phyloP scores from a whole-genome alignment of 768 basidiomycete genomes.

The Trichaptum fuscoviolaceum region DNA sequence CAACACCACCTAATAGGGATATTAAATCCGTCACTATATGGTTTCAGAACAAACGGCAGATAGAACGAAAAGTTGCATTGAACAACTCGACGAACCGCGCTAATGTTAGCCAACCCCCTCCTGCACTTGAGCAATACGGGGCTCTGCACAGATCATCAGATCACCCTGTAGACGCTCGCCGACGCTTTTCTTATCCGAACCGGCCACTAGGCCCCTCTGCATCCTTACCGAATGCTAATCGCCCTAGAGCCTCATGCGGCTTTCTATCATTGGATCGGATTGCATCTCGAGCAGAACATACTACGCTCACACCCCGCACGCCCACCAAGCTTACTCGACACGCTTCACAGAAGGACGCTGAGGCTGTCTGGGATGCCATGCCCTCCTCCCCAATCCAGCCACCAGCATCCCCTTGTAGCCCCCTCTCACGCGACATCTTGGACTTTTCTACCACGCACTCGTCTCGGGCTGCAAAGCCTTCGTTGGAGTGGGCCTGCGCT shows the following conservation, averaged over 20 bases:
- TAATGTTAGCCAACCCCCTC: background rate
- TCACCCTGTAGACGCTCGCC: constrained; percentile 8
- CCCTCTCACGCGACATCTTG: constrained; percentile 21
- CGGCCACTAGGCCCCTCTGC: constrained; percentile 5
- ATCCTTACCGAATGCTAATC: constrained; percentile 11
- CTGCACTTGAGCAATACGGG: background rate
- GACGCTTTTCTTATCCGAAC: constrained; percentile 8
- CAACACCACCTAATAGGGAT: constrained; percentile 9
- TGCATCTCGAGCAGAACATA: constrained; percentile 27
- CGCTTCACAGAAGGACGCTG: constrained; percentile 15
- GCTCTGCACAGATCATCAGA: constrained; percentile 4
- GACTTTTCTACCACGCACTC: constrained; percentile 20
- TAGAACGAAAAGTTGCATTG: constrained; percentile 24
- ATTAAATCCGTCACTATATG: constrained; percentile 30
- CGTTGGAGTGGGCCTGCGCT: constrained; percentile 35
- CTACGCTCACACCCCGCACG: constrained; percentile 18
- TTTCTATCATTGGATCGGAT: constrained; percentile 28
- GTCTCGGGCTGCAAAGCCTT: background rate
- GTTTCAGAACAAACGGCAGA: constrained; percentile 34
- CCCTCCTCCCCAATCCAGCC: constrained; percentile 24
- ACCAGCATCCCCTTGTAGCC: constrained; percentile 11
- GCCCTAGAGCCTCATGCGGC: constrained; percentile 10
- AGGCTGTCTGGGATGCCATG: constrained; percentile 25
- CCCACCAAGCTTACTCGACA: constrained; percentile 16
- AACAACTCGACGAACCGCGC: background rate